phyloP scores from a whole-genome alignment of 2,329 filamentous ascomycete genomes.

The Calonectria pseudoturangicola region DNA sequence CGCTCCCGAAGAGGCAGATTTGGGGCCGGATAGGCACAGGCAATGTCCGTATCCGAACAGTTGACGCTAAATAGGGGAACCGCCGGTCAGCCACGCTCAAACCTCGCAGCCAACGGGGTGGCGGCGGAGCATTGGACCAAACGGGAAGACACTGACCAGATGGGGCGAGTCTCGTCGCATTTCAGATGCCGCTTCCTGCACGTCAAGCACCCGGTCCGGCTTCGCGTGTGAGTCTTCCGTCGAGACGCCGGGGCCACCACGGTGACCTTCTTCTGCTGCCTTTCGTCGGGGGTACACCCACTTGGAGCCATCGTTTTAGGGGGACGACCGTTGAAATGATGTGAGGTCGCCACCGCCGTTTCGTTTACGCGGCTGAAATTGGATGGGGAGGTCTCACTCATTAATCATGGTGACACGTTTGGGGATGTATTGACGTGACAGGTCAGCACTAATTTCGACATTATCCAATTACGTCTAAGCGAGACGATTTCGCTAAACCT shows the following conservation, averaged over 20 bases:
- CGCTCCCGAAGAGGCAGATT: conserved; percentile 46
- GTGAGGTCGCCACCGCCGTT: neutral
- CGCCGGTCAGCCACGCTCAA: conserved; percentile 23
- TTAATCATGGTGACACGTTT: conserved; percentile 1
- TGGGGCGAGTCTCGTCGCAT: conserved; percentile 46
- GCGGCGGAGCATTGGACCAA: neutral
- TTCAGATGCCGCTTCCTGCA: conserved; percentile 46
- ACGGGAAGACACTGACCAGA: conserved; percentile 41
- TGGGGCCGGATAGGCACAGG: conserved; percentile 41
- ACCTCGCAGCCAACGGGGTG: neutral
- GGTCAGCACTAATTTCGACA: conserved; percentile 25
- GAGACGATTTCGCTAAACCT: conserved; percentile 23
- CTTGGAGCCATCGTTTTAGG: neutral
- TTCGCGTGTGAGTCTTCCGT: conserved; percentile 41
- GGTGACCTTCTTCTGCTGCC: neutral
- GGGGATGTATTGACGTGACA: neutral
- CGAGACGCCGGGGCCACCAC: neutral
- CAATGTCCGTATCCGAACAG: conserved; percentile 17
- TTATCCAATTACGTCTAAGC: neutral
- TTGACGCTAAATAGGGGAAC: conserved; percentile 42
- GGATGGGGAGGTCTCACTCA: neutral
- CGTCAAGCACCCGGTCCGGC: conserved; percentile 48
- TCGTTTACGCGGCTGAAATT: neutral
- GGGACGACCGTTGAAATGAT: no score
- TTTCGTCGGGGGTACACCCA: neutral